A percentile compares a stretch with the other conserved stretches of the same genome.
Evolutionary conservation across 164 flowering plant species (phyloP).

Genomic region (grape (Vitis vinifera)): ASM3070453v1 NC_081815.1:2271501-2272000

Average conservation of each 20-base stretch:
- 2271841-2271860: slow-evolving; percentile 80
- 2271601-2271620: slow-evolving; percentile 85
- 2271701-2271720: slow-evolving; percentile 90
- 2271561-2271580: slow-evolving; percentile 32
- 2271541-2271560: neutral
- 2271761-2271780: neutral
- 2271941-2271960: slow-evolving; percentile 58
- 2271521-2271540: neutral
- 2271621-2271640: slow-evolving; percentile 74
- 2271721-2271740: neutral
- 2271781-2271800: slow-evolving; percentile 40
- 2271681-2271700: slow-evolving; percentile 66
- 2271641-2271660: slow-evolving; percentile 75
- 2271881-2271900: slow-evolving; percentile 70
- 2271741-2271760: neutral
- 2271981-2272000: slow-evolving; percentile 20
- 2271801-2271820: slow-evolving; percentile 74
- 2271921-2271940: slow-evolving; percentile 78
- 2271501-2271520: neutral
- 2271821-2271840: slow-evolving; percentile 79
- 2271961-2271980: slow-evolving; percentile 28
- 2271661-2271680: slow-evolving; percentile 70
- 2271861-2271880: slow-evolving; percentile 47
- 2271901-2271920: slow-evolving; percentile 45
- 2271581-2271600: slow-evolving; percentile 74